Percentiles rank a stretch among this genome's conserved stretches.
Evolutionary conservation across 1,284 basidiomycete genomes (phyloP).

Genomic region (Rhodotorula sp.): DNA sequence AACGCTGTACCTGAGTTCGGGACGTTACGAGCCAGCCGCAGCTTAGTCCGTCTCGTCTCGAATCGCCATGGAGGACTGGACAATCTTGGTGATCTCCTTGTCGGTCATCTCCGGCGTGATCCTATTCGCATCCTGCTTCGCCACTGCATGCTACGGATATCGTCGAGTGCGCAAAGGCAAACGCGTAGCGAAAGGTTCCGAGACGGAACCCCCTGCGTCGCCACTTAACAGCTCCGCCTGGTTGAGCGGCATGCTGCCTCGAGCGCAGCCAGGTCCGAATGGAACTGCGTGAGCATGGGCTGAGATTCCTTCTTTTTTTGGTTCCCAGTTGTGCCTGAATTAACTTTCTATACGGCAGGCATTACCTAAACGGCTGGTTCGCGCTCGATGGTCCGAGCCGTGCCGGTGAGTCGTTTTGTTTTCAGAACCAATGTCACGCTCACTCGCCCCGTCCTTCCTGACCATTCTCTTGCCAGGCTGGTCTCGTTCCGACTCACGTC

Average conservation of each 20-base stretch:
- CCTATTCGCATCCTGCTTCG: slow-evolving; percentile 25
- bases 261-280: slow-evolving; percentile 15
- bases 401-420: not conserved
- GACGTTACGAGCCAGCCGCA: too few relatives aligned
- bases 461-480: not conserved
- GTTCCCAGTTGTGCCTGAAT: not conserved
- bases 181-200: slow-evolving; percentile 20
- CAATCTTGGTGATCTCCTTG: slow-evolving; percentile 14
- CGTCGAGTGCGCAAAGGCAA: not conserved
- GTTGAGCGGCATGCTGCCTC: slow-evolving; percentile 22
- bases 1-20: too few relatives aligned
- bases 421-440: too few relatives aligned
- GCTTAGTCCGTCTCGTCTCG: not conserved
- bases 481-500: not conserved
- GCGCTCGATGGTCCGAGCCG: slow-evolving; percentile 16
- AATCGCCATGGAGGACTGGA: not conserved
- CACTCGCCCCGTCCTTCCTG: not conserved
- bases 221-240: not conserved
- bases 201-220: slow-evolving; percentile 1
- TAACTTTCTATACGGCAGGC: not conserved
- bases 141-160: slow-evolving; percentile 31
- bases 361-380: slow-evolving; percentile 36
- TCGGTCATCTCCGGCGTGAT: slow-evolving; percentile 22
- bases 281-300: slow-evolving; percentile 21
- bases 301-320: not conserved